These are phyloP conservation scores for Alternaria panax DNA, from an alignment of 2,329 filamentous ascomycete genomes.

Conservation along the genomic window DNA sequence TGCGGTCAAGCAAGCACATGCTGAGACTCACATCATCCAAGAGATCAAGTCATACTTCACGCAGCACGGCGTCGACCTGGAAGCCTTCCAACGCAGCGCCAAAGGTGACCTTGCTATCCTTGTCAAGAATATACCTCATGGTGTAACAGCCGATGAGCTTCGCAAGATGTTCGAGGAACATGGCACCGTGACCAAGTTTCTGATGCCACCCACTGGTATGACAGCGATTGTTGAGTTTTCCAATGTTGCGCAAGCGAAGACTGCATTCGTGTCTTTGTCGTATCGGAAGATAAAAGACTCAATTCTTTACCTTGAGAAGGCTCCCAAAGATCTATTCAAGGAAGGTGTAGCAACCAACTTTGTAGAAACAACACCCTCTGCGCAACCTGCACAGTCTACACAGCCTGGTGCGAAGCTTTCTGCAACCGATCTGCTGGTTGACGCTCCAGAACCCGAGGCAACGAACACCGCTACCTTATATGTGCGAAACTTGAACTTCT, in stretches of 20 bases:
- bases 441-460: slow-evolving; percentile 60
- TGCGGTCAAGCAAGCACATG: slow-evolving; percentile 94
- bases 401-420: slow-evolving; percentile 63
- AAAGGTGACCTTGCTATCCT: slow-evolving; percentile 87
- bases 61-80: slow-evolving; percentile 86
- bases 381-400: slow-evolving; percentile 15
- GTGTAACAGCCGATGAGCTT: slow-evolving; percentile 80
- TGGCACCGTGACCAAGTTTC: slow-evolving; percentile 78
- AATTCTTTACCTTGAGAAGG: slow-evolving; percentile 92
- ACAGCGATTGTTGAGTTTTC: slow-evolving; percentile 93
- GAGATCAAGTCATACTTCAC: slow-evolving; percentile 93
- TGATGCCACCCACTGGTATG: slow-evolving; percentile 92
- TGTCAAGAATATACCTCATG: slow-evolving; percentile 93
- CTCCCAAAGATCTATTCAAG: slow-evolving; percentile 80
- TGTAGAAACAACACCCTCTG: slow-evolving; percentile 40
- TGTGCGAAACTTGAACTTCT: slow-evolving; percentile 92
- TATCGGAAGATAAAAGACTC: slow-evolving; percentile 92
- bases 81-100: slow-evolving; percentile 85
- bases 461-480: slow-evolving; percentile 82
- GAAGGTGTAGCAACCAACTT: slow-evolving; percentile 41
- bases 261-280: slow-evolving; percentile 83
- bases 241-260: slow-evolving; percentile 78
- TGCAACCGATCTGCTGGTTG: slow-evolving; percentile 72
- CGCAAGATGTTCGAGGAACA: slow-evolving; percentile 84
- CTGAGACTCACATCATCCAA: slow-evolving; percentile 94